These are phyloP conservation scores for Lunularia cruciata DNA, from an alignment of 225 moss, liverwort and hornwort genomes.

Conservation along the genomic window DNA sequence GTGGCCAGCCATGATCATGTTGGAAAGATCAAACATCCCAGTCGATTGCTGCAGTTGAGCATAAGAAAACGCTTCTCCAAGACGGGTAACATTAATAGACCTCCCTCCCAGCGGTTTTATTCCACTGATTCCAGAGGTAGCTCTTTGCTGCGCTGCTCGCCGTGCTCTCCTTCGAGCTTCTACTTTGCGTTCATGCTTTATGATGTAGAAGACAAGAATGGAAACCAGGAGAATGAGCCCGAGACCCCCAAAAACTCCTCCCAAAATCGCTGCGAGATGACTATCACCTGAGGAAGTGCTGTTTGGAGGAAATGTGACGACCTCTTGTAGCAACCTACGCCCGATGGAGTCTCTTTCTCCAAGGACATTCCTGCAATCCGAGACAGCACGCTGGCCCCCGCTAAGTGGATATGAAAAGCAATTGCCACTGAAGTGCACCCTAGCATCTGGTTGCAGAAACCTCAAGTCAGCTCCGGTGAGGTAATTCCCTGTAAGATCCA, in stretches of 20 bases:
- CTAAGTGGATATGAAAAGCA: conserved; percentile 33
- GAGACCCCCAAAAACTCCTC: conserved; percentile 64
- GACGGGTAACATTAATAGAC: conserved; percentile 42
- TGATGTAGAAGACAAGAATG: conserved; percentile 57
- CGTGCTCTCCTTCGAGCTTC: conserved; percentile 42
- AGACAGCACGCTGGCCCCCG: conserved; percentile 8
- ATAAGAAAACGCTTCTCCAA: conserved; percentile 75
- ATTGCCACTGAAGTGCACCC: conserved; percentile 45
- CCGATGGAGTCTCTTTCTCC: background rate
- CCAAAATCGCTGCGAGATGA: conserved; percentile 62
- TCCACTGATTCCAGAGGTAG: conserved; percentile 37
- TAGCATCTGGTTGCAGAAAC: conserved; percentile 25
- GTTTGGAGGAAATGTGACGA: conserved; percentile 20
- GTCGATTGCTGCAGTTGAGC: conserved; percentile 72
- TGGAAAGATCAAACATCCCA: conserved; percentile 62
- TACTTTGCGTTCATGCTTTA: conserved; percentile 57
- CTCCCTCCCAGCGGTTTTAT: conserved; percentile 46
- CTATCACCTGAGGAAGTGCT: conserved; percentile 13
- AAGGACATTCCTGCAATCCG: conserved; percentile 7
- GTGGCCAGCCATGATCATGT: conserved; percentile 76
- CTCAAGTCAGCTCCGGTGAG: conserved; percentile 51
- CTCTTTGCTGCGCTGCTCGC: conserved; percentile 49
- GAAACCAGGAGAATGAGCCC: conserved; percentile 65
- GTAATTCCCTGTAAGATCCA: conserved; percentile 60
- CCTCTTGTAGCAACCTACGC: conserved; percentile 29